Evolutionary conservation across 345 rosid genomes (phyloP).

Genomic region (Murraya koenigii): DNA sequence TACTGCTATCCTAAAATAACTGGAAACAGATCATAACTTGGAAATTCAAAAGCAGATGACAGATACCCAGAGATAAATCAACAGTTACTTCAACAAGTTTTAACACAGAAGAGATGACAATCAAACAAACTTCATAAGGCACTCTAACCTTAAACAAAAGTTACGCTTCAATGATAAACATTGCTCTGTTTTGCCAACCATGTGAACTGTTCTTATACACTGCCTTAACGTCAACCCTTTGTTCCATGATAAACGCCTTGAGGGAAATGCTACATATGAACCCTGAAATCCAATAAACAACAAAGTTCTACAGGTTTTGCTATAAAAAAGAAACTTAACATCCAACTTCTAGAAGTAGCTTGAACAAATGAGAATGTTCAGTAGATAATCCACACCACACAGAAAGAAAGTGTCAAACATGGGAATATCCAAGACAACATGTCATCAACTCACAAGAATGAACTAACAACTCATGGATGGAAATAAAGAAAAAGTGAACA

Average conservation of each 20-base stretch:
- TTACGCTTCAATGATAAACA: constrained; percentile 35
- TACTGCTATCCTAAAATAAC: not conserved
- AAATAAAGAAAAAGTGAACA: not conserved
- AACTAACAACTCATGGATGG: not conserved
- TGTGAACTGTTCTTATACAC: constrained; percentile 35
- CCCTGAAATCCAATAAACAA: constrained; percentile 45
- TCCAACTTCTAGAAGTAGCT: not conserved
- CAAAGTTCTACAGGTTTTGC: not conserved
- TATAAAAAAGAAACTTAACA: constrained; percentile 2
- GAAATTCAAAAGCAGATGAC: constrained; percentile 1
- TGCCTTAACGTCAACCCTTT: constrained; percentile 49
- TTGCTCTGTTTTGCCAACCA: constrained; percentile 48
- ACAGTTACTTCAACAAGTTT: not conserved
- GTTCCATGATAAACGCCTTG: constrained; percentile 57
- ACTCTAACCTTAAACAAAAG: constrained; percentile 48
- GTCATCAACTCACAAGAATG: constrained; percentile 4
- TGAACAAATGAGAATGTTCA: not conserved
- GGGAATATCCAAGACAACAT: not conserved
- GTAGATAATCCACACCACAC: not conserved
- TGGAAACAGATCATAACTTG: not conserved
- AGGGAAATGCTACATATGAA: constrained; percentile 56
- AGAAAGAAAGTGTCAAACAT: not conserved
- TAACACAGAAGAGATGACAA: not conserved
- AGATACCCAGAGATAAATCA: not conserved
- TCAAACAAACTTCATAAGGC: not conserved